These are phyloP conservation scores for Gnomoniopsis smithogilvyi DNA, from an alignment of 2,329 filamentous ascomycete species.

Conservation along the genomic window DNA sequence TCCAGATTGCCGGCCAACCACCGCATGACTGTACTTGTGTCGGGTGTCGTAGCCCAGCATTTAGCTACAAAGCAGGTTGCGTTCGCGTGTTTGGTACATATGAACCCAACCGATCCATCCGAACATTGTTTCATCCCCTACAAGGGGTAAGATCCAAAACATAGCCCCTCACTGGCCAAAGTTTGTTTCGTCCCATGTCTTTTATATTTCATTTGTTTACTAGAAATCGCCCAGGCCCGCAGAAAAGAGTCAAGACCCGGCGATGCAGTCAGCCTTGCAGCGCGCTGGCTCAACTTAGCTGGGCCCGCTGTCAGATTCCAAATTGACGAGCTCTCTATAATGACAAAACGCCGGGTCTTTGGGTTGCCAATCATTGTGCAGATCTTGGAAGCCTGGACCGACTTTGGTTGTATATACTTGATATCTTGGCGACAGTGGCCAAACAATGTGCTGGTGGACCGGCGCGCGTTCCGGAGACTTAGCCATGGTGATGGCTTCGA, in stretches of 20 bases:
- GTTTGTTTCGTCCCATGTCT: constrained; percentile 1
- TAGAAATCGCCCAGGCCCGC: neutral
- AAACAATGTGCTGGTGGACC: too few relatives aligned
- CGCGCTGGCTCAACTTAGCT: neutral
- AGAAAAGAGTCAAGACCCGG: too few relatives aligned
- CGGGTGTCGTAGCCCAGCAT: too few relatives aligned
- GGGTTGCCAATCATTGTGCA: neutral
- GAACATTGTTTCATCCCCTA: constrained; percentile 1
- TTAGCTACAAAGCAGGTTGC: too few relatives aligned
- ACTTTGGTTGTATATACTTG: neutral
- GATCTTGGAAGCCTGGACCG: too few relatives aligned
- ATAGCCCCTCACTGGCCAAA: neutral
- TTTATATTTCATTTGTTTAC: neutral
- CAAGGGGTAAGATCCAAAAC: neutral
- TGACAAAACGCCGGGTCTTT: neutral
- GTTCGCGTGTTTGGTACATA: too few relatives aligned
- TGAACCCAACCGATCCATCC: too few relatives aligned
- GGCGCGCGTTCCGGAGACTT: neutral
- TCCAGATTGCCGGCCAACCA: too few relatives aligned
- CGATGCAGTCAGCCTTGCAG: neutral
- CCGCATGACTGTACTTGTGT: too few relatives aligned
- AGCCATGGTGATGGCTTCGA: neutral
- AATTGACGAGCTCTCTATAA: neutral
- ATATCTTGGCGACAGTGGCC: neutral
- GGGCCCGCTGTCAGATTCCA: neutral